A percentile compares a stretch with the other conserved stretches of the same genome.
Conservation (phyloP, 352 stramenopile species). For the Phytopythium vexans region DNA sequence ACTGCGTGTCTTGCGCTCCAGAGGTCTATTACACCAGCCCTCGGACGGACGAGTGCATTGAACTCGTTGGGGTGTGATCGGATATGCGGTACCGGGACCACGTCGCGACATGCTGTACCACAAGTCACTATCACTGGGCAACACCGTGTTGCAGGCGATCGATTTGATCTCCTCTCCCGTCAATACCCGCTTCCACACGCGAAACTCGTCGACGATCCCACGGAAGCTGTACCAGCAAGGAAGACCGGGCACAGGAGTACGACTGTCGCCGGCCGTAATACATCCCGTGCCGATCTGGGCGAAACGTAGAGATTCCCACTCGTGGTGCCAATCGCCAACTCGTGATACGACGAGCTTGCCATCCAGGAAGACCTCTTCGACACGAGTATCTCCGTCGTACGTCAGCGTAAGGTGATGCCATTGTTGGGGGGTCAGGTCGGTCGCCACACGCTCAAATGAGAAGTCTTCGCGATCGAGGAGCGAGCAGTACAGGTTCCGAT, state of each 20-base stretch:
- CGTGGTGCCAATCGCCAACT: slow-evolving; percentile 16
- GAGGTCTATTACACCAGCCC: too few relatives aligned
- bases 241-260: slow-evolving; percentile 19
- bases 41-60: too few relatives aligned
- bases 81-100: neutral
- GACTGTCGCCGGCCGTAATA: slow-evolving; percentile 16
- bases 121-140: too few relatives aligned
- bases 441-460: slow-evolving; percentile 8
- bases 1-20: too few relatives aligned
- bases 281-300: slow-evolving; percentile 41
- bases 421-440: slow-evolving; percentile 15
- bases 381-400: slow-evolving; percentile 17
- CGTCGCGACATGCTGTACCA: too few relatives aligned
- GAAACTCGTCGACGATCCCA: slow-evolving; percentile 31
- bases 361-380: slow-evolving; percentile 36
- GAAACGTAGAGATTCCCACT: slow-evolving; percentile 33
- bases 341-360: slow-evolving; percentile 18
- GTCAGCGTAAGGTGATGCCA: slow-evolving; percentile 49
- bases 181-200: slow-evolving; percentile 17
- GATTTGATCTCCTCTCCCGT: too few relatives aligned
- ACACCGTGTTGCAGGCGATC: too few relatives aligned
- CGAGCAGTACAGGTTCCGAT: slow-evolving; percentile 42
- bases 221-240: slow-evolving; percentile 44
- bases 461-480: slow-evolving; percentile 24
- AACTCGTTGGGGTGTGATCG: neutral